phyloP scores from a whole-genome alignment of 2,329 filamentous ascomycete genomes.

The Colletotrichum sp. region DNA sequence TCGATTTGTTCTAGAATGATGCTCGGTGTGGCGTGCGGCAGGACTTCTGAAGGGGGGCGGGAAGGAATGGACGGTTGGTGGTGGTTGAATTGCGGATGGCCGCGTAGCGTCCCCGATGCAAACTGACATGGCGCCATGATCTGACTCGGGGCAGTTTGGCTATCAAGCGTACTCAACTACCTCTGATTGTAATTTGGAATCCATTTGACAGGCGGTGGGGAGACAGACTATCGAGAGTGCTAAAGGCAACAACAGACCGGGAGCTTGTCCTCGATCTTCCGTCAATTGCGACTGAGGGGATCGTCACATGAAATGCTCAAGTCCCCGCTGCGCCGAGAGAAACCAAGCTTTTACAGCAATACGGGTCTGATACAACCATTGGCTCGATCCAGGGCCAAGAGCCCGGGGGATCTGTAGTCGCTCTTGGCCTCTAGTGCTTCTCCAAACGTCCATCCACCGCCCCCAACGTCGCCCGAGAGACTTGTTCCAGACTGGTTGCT shows the following conservation, averaged over 20 bases:
- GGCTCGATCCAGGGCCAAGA: background rate
- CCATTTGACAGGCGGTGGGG: background rate
- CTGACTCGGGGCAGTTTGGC: background rate
- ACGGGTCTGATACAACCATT: background rate
- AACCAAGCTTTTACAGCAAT: constrained; percentile 1
- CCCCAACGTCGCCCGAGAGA: background rate
- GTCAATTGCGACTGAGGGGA: background rate
- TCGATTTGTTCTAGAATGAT: background rate
- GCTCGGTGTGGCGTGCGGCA: background rate
- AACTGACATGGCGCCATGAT: background rate
- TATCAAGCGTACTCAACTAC: background rate
- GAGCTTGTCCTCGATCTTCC: background rate
- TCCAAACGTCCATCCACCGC: background rate
- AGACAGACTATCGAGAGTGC: background rate
- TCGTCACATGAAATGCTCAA: background rate
- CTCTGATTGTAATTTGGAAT: background rate
- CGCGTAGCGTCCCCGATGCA: background rate
- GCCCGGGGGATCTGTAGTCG: background rate
- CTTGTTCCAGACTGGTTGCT: background rate
- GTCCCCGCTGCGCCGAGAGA: background rate
- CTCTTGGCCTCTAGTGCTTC: background rate
- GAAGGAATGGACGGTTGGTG: background rate
- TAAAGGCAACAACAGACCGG: background rate
- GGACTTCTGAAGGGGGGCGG: background rate
- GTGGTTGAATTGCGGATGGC: background rate